phyloP scores from a whole-genome alignment of 108 stramenopile genomes.

The Fistulifera pelliculosa region DNA sequence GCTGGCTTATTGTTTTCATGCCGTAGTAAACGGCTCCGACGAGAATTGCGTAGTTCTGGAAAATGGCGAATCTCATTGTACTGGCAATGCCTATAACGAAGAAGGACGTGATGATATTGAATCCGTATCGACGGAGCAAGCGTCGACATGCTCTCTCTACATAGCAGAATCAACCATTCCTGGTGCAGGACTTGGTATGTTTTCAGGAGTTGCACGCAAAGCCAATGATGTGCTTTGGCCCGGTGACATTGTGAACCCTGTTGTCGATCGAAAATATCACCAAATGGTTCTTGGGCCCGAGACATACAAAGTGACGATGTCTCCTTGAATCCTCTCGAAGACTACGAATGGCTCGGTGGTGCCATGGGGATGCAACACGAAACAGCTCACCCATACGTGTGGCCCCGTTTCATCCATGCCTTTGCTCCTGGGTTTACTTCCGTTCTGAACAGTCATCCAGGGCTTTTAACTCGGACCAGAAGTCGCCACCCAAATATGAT shows the following conservation, averaged over 20 bases:
- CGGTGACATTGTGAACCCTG: slow-evolving; percentile 8
- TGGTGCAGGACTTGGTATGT: slow-evolving; percentile 63
- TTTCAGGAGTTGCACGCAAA: slow-evolving; percentile 30
- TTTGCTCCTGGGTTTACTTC: not conserved
- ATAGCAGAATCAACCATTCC: slow-evolving; percentile 60
- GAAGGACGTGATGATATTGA: too few species aligned
- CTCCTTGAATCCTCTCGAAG: not conserved
- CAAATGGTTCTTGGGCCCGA: not conserved
- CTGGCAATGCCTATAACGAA: too few species aligned
- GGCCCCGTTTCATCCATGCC: not conserved
- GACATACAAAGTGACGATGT: too few species aligned
- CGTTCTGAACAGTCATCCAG: not conserved
- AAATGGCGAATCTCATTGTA: too few species aligned
- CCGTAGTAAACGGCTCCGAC: too few species aligned
- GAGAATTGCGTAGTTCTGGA: too few species aligned
- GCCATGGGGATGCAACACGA: slow-evolving; percentile 17
- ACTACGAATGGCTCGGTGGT: not conserved
- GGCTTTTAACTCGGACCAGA: not conserved
- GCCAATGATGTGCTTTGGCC: slow-evolving; percentile 1
- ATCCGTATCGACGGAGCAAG: not conserved
- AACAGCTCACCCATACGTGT: not conserved
- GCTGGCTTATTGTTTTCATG: too few species aligned
- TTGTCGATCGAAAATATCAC: slow-evolving; percentile 2
- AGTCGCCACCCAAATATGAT: not conserved
- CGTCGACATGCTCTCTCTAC: slow-evolving; percentile 34